Evolutionary conservation across 2,329 filamentous ascomycete genomes (phyloP), one percentile per base, ranked within the genome.

Genomic region (Zalaria sp.): DNA sequence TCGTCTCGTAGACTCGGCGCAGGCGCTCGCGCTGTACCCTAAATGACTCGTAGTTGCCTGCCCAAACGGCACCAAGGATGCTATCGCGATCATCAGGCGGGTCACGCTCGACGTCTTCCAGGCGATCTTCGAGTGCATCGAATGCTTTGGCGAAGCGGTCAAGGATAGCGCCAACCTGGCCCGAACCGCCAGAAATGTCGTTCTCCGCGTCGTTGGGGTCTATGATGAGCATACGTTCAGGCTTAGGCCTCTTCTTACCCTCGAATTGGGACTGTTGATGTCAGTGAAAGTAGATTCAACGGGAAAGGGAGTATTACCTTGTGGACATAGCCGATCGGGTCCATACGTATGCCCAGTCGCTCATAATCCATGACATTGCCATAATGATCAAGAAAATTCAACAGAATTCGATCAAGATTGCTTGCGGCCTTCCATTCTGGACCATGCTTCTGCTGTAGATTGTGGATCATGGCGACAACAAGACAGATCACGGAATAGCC

Each of bases 401-500:
- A 74, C 6, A 98, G 69, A 41, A 93, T 41, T 4, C 38, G 28
- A 35, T 48, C 46, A 36, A 48, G 35, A 25, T 42, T 43, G 10
- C 37, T 18, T 40, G 42, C 38, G 4, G 41, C 35, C 9, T 41
- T 28, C 39, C 39, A 48, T 10, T 44, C 38, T 5, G 7, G 11
- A 7, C 43, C 37, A 10, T 46, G 34, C 10, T 80, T 68, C 46
- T 79, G 72, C 6, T 86, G 84, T 67, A 87, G 76, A 49, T 84
- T 69, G 57, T 94, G 83, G 37, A 96, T 65, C 60, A 94, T 78
- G 66, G 83, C 91, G 44, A 91, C 84, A 4, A 95, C 84, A 47
- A 98, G 70, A 65, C 91, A 98, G 43, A 89, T 95, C 48, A 93
- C 82, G 1, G 87, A 85, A 57, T 95, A 96, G 3, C 91, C 91